Evolutionary conservation across 257 asterid genomes (phyloP).

Genomic region (Voacanga thouarsii): DNA sequence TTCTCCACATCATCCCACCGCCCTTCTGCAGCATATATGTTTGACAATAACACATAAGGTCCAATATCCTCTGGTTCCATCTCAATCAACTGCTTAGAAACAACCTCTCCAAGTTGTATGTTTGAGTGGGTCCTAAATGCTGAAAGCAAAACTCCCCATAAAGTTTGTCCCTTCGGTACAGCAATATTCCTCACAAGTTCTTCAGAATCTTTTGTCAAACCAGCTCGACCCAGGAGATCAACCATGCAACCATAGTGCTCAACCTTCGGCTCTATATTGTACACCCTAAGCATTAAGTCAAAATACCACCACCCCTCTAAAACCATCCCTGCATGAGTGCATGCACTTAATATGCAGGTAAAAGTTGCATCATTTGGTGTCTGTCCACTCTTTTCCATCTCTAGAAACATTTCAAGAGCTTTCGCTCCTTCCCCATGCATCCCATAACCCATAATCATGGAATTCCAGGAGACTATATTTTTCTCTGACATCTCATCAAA

Average conservation of each 20-base stretch:
- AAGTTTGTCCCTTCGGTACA: slow-evolving; percentile 17
- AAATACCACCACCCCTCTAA: slow-evolving; percentile 46
- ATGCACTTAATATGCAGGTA: slow-evolving; percentile 32
- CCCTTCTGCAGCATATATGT: slow-evolving; percentile 36
- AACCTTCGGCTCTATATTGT: slow-evolving; percentile 29
- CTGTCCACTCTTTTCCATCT: slow-evolving; percentile 31
- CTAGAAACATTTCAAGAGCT: slow-evolving; percentile 36
- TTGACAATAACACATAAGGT: slow-evolving; percentile 31
- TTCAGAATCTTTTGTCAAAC: slow-evolving; percentile 31
- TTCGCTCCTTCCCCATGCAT: slow-evolving; percentile 31
- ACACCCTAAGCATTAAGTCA: slow-evolving; percentile 31
- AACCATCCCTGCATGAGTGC: slow-evolving; percentile 36
- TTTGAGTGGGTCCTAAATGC: slow-evolving; percentile 35
- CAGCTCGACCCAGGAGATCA: slow-evolving; percentile 35
- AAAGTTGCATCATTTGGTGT: slow-evolving; percentile 43
- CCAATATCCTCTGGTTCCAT: slow-evolving; percentile 34
- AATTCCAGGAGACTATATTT: slow-evolving; percentile 40
- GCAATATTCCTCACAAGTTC: slow-evolving; percentile 23
- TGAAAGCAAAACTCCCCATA: slow-evolving; percentile 33
- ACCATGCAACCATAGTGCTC: slow-evolving; percentile 47
- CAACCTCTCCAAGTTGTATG: slow-evolving; percentile 32
- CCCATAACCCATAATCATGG: slow-evolving; percentile 43
- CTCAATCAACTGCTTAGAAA: slow-evolving; percentile 29
- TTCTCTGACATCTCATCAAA: slow-evolving; percentile 35
- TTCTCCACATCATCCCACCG: slow-evolving; percentile 35